These are phyloP conservation scores for Sabuloglossum arenarium DNA, from an alignment of 495 filamentous ascomycete genomes.

Conservation along the genomic window DNA sequence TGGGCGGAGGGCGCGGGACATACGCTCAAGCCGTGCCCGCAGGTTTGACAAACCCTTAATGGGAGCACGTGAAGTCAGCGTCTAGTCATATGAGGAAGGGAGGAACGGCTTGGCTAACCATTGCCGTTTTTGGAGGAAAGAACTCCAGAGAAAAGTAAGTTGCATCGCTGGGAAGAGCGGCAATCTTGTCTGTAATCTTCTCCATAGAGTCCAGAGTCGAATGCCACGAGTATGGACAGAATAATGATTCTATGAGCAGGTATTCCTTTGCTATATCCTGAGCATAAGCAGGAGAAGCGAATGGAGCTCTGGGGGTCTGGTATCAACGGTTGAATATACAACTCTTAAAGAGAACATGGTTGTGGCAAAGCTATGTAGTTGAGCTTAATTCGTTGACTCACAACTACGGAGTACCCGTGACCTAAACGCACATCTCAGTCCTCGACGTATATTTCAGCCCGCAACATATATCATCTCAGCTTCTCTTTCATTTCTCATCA, in stretches of 20 bases:
- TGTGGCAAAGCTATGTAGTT: not conserved
- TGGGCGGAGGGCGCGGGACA: conserved; percentile 74
- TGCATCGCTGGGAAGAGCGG: conserved; percentile 58
- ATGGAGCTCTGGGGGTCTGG: not conserved
- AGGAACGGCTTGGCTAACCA: conserved; percentile 27
- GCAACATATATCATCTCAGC: not conserved
- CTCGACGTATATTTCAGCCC: not conserved
- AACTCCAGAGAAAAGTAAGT: conserved; percentile 96
- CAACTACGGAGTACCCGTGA: not conserved
- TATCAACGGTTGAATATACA: not conserved
- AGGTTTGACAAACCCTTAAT: conserved; percentile 70
- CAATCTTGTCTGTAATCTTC: conserved; percentile 93
- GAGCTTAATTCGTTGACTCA: too few species aligned
- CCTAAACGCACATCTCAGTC: not conserved
- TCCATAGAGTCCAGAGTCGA: conserved; percentile 31
- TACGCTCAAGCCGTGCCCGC: conserved; percentile 79
- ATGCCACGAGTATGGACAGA: not conserved
- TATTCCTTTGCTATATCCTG: not conserved
- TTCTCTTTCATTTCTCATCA: not conserved
- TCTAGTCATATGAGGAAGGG: not conserved
- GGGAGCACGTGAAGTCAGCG: conserved; percentile 10
- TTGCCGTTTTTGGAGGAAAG: conserved; percentile 90
- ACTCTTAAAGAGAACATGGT: not conserved
- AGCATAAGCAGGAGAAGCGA: not conserved
- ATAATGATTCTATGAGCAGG: not conserved